phyloP scores from a whole-genome alignment of 805 yeast genomes.

The Candida glaebosa region DNA sequence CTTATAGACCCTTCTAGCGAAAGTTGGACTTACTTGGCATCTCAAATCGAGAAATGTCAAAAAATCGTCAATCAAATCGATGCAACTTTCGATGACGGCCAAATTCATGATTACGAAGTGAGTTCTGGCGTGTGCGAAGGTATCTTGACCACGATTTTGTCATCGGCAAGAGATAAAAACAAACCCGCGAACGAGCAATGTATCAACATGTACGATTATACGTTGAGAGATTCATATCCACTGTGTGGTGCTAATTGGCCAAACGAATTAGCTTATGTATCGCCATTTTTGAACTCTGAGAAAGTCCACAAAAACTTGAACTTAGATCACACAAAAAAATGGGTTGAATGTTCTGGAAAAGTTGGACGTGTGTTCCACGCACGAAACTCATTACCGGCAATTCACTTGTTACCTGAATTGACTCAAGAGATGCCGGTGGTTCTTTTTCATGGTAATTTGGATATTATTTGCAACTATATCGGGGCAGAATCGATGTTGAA shows the following conservation, averaged over 20 bases:
- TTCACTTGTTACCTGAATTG: conserved; percentile 63
- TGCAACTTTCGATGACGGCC: conserved; percentile 13
- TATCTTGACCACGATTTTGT: conserved; percentile 39
- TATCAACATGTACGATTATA: conserved; percentile 78
- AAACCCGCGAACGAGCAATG: conserved; percentile 50
- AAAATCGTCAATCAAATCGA: conserved; percentile 37
- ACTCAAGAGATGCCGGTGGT: conserved; percentile 58
- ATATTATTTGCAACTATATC: conserved; percentile 78
- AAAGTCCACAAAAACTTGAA: conserved; percentile 52
- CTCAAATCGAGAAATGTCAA: conserved; percentile 60
- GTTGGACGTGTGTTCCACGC: conserved; percentile 57
- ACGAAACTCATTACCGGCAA: conserved; percentile 53
- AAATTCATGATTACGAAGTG: conserved; percentile 18
- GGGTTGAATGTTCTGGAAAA: conserved; percentile 75
- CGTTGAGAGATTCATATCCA: conserved; percentile 70
- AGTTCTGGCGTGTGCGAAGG: conserved; percentile 44
- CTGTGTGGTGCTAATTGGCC: conserved; percentile 96
- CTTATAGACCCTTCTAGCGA: conserved; percentile 44
- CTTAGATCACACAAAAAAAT: conserved; percentile 38
- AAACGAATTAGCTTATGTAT: conserved; percentile 46
- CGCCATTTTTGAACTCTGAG: conserved; percentile 45
- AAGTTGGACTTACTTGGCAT: conserved; percentile 38
- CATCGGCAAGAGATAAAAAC: conserved; percentile 21
- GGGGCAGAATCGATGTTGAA: conserved; percentile 71
- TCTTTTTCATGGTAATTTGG: conserved; percentile 84